Base-by-base conservation (phyloP, 2,329 filamentous ascomycete species). In the Aspergillus quadricinctus region DNA sequence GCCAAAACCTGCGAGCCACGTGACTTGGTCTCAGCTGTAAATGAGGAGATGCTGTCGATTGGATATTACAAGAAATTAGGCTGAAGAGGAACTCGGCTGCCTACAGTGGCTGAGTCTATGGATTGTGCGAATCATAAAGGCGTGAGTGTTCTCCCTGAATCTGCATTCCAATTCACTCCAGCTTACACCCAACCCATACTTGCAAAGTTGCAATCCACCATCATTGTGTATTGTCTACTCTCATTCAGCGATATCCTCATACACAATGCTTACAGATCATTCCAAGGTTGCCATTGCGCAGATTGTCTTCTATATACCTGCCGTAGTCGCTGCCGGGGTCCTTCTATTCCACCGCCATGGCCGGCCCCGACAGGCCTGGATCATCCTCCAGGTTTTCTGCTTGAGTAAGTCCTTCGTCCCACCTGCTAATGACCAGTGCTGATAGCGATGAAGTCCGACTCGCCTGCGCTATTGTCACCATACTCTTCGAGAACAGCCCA, bases 221-320 rank as follows among this genome's bases (percentile, higher is more conserved):
- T 23, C 41, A 4, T n/a, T n/a, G n/a, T n/a, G n/a, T n/a, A n/a
- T 21, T 23, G 14, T 19, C 41, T 23, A n/a, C 19, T 10, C 19
- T 23, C 4, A 14, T 45, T 45, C 7, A 19, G 10, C 19, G 10
- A 19, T 45, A 45, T 45, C 41, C 5, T 37, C 6, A 3, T 17
- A 21, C 54, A 57, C 14, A 14, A 64, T 62, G 61, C 35, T 62
- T 4, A 59, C 59, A 31, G 54, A 59, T 50, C 64, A 63, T 27
- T 60, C 59, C 2, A 63, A 61, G 56, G 54, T 61, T 3, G 58
- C 61, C 19, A 61, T 65, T 35, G 61, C 64, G 10, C 57, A 60
- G 9, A 63, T 64, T 41, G 51, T 60, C n/a, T 66, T 65, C 48
- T 66, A 64, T 50, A 49, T 57, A 10, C 63, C 64, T 10, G 57